Evolutionary conservation across 2,329 filamentous ascomycete genomes (phyloP).

Genomic region (Cladophialophora bantiana): DNA sequence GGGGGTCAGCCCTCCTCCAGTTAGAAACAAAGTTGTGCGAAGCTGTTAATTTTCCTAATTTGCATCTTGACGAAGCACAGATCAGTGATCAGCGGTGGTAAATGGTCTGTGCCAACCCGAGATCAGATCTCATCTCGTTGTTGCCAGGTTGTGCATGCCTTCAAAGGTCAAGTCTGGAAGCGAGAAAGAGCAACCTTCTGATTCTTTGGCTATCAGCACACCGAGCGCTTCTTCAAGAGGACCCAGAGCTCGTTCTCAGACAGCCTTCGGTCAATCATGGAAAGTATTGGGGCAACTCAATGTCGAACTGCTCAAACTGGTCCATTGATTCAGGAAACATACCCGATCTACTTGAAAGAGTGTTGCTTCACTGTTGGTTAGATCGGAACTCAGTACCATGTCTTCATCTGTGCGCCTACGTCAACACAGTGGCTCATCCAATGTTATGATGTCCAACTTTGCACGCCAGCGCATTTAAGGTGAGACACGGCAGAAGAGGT

Average conservation of each 20-base stretch:
- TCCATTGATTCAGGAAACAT: neutral
- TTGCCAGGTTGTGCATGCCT: neutral
- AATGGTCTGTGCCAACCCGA: neutral
- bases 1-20: neutral
- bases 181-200: neutral
- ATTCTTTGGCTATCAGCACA: neutral
- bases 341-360: neutral
- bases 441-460: neutral
- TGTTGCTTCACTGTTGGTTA: neutral
- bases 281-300: neutral
- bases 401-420: neutral
- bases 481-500: slow-evolving; percentile 1
- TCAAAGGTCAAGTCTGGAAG: neutral
- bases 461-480: neutral
- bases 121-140: neutral
- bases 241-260: neutral
- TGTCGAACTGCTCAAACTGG: neutral
- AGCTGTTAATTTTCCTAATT: neutral
- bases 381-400: neutral
- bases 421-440: neutral
- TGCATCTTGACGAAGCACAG: neutral
- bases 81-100: neutral
- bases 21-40: neutral
- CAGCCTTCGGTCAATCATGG: neutral
- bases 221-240: neutral